Evolutionary conservation across 768 basidiomycete genomes (phyloP).

Genomic region (Trametes cubensis): DNA sequence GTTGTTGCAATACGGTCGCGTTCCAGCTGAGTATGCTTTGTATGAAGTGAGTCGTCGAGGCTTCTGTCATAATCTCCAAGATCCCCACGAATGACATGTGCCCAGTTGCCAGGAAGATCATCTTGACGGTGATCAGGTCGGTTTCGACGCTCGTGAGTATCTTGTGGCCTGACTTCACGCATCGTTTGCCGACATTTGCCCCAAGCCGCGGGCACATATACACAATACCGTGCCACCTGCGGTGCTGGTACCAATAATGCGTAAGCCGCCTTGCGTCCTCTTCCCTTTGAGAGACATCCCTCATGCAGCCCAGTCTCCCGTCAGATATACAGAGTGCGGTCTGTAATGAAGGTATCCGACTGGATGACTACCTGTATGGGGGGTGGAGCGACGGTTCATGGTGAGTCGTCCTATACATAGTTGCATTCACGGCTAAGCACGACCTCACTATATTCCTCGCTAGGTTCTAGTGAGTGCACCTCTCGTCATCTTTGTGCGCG

Average conservation of each 20-base stretch:
- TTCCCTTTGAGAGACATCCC: not conserved
- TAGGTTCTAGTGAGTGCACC: slow-evolving; percentile 25
- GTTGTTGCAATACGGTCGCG: slow-evolving; percentile 22
- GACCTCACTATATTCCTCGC: not conserved
- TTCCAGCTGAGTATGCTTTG: slow-evolving; percentile 22
- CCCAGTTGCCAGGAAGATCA: slow-evolving; percentile 11
- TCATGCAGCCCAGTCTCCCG: slow-evolving; percentile 12
- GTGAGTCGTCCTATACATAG: not conserved
- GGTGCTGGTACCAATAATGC: slow-evolving; percentile 21
- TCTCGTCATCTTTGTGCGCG: not conserved
- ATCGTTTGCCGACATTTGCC: too few species aligned
- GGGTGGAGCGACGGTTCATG: slow-evolving; percentile 18
- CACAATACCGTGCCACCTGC: slow-evolving; percentile 9
- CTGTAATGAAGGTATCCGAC: slow-evolving; percentile 21
- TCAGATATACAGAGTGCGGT: slow-evolving; percentile 17
- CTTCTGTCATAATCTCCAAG: not conserved
- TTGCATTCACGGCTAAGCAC: not conserved
- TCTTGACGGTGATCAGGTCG: not conserved
- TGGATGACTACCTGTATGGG: slow-evolving; percentile 22
- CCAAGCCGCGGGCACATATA: slow-evolving; percentile 9
- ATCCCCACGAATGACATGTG: not conserved
- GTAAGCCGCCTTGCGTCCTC: not conserved
- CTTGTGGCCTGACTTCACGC: too few species aligned
- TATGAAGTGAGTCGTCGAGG: slow-evolving; percentile 10
- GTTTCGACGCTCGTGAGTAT: slow-evolving; percentile 14